A percentile compares a stretch with the other conserved stretches of the same genome.
Conservation (phyloP, 257 asterid species). For the Solanum piurae region DNA sequence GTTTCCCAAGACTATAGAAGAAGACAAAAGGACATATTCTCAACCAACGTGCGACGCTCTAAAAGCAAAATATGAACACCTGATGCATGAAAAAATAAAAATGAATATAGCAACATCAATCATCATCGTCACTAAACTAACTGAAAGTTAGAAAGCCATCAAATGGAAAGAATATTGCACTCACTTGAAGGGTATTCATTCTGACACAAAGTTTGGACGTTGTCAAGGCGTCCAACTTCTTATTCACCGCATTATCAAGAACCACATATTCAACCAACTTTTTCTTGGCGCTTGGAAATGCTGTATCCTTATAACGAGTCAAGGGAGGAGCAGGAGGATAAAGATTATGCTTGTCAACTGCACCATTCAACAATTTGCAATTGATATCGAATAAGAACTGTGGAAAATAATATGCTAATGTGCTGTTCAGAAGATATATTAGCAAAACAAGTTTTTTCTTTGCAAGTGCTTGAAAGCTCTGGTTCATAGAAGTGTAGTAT, state of each 20-base stretch:
- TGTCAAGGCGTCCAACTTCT: constrained; percentile 58
- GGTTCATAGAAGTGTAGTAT: not conserved
- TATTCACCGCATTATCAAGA: constrained; percentile 48
- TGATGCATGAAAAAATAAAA: not conserved
- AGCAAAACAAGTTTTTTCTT: not conserved
- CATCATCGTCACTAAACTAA: not conserved
- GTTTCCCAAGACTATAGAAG: not conserved
- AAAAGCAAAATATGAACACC: not conserved
- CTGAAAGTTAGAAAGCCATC: not conserved
- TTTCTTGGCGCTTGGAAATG: constrained; percentile 75
- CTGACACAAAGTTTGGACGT: constrained; percentile 77
- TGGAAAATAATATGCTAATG: not conserved
- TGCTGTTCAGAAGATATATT: not conserved
- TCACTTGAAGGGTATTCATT: constrained; percentile 83
- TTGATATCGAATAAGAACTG: not conserved
- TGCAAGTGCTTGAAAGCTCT: not conserved
- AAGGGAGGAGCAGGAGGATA: constrained; percentile 86
- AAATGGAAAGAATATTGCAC: constrained; percentile 20
- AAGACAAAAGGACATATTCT: not conserved
- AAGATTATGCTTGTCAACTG: constrained; percentile 66
- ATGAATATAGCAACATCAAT: not conserved
- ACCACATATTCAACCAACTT: constrained; percentile 48
- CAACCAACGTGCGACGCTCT: not conserved
- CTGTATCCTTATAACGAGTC: constrained; percentile 82
- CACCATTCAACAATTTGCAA: constrained; percentile 16